phyloP scores from a whole-genome alignment of 352 stramenopile species.

The Phytophthora pini region DNA sequence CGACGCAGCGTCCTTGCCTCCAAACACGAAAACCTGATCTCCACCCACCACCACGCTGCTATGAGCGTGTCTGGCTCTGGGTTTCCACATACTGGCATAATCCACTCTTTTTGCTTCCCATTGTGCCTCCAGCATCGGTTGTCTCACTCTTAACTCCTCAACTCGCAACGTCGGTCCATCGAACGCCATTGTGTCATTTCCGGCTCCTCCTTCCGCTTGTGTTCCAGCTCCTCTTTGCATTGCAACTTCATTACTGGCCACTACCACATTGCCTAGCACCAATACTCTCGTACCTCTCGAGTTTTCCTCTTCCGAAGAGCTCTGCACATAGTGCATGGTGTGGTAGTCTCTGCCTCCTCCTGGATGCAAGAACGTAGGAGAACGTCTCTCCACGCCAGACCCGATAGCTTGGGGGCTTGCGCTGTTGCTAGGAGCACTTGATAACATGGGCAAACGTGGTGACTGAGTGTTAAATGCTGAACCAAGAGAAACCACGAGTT shows the following conservation, averaged over 20 bases:
- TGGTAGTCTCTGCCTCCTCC: conserved; percentile 61
- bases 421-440: conserved; percentile 7
- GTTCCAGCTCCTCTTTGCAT: conserved; percentile 20
- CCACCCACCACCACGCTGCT: conserved; percentile 70
- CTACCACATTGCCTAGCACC: conserved; percentile 67
- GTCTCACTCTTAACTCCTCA: conserved; percentile 65
- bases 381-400: conserved; percentile 13
- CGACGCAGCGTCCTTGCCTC: conserved; percentile 60
- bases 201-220: conserved; percentile 17
- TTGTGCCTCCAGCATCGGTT: conserved; percentile 56
- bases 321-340: conserved; percentile 77
- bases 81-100: conserved; percentile 61
- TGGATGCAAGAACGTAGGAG: conserved; percentile 21
- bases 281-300: conserved; percentile 57
- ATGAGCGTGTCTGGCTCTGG: conserved; percentile 59
- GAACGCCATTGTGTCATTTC: conserved; percentile 35
- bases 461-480: conserved; percentile 25
- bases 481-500: conserved; percentile 49
- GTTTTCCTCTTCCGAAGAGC: conserved; percentile 40
- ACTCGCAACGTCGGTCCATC: conserved; percentile 61
- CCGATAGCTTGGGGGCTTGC: conserved; percentile 14
- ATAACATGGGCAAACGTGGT: conserved; percentile 23
- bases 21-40: conserved; percentile 74
- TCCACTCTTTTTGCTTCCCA: conserved; percentile 51
- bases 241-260: conserved; percentile 36